Conservation (phyloP, 2,329 filamentous ascomycete genomes). For the Aspergillaceae sp. region DNA sequence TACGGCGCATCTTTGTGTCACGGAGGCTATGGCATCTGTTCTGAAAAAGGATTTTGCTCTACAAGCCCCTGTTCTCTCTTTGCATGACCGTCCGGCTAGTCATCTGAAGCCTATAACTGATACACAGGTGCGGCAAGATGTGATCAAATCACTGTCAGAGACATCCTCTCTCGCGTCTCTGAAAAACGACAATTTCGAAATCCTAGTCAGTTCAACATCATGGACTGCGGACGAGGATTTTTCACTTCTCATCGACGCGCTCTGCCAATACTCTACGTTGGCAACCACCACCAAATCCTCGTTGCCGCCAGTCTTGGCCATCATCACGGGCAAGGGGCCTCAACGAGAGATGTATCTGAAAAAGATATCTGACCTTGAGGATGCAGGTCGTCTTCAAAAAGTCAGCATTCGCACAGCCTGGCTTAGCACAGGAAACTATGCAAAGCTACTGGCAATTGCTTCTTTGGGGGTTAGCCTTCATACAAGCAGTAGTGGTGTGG, state of each 20-base stretch:
- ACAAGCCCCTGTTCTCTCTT: conserved; percentile 55
- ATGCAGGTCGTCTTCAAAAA: conserved; percentile 55
- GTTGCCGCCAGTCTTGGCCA: conserved; percentile 63
- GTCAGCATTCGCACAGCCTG: conserved; percentile 73
- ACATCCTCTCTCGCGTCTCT: conserved; percentile 54
- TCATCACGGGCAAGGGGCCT: conserved; percentile 93
- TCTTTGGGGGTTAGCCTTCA: conserved; percentile 88
- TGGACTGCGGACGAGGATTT: conserved; percentile 99
- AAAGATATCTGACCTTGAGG: conserved; percentile 54
- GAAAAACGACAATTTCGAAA: conserved; percentile 48
- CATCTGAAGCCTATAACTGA: conserved; percentile 65
- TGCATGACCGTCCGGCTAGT: conserved; percentile 78
- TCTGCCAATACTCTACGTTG: conserved; percentile 61
- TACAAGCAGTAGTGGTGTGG: conserved; percentile 86
- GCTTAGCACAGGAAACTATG: conserved; percentile 77
- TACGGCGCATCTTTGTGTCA: conserved; percentile 74
- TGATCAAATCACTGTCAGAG: conserved; percentile 59
- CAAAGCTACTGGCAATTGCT: conserved; percentile 69
- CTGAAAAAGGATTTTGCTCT: conserved; percentile 61
- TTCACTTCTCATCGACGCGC: conserved; percentile 70
- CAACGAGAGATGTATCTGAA: conserved; percentile 67
- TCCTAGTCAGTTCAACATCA: conserved; percentile 88
- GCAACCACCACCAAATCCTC: conserved; percentile 37
- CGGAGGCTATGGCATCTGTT: conserved; percentile 73
- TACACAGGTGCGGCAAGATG: conserved; percentile 42